Evolutionary conservation across 225 moss, liverwort and hornwort genomes (phyloP).

Genomic region (Polytrichum formosum): DNA sequence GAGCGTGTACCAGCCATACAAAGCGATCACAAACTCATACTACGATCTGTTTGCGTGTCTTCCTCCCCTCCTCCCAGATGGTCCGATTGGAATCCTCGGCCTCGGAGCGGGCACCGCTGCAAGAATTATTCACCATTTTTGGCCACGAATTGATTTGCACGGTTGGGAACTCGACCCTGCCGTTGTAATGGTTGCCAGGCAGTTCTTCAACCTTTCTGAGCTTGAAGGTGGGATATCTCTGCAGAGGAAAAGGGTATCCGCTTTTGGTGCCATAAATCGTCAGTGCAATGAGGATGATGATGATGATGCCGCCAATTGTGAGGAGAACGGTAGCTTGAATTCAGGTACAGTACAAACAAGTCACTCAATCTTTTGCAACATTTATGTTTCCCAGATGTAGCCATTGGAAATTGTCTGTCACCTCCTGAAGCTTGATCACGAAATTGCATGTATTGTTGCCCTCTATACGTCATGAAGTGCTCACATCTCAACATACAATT

Average conservation of each 20-base stretch:
- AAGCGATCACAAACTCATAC: conserved; percentile 66
- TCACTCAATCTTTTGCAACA: too few species aligned
- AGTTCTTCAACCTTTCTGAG: conserved; percentile 70
- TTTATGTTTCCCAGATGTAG: too few species aligned
- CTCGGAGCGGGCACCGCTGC: conserved; percentile 88
- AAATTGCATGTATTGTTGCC: too few species aligned
- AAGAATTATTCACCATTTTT: conserved; percentile 66
- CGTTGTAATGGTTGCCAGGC: conserved; percentile 70
- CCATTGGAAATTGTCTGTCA: too few species aligned
- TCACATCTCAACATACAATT: too few species aligned
- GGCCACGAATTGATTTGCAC: conserved; percentile 62
- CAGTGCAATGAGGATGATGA: conserved; percentile 4
- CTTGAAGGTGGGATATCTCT: conserved; percentile 41
- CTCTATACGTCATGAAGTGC: too few species aligned
- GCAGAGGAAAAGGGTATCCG: conserved; percentile 6
- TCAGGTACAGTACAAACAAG: too few species aligned
- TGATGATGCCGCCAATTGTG: too few species aligned
- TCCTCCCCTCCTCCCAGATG: conserved; percentile 74
- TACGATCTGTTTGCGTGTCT: conserved; percentile 77
- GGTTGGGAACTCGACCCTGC: conserved; percentile 89
- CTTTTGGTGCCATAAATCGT: background rate
- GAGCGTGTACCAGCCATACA: conserved; percentile 74
- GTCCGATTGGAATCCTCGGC: conserved; percentile 79
- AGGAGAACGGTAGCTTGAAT: too few species aligned
- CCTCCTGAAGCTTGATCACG: too few species aligned